Evolutionary conservation across 1,284 basidiomycete species (phyloP), one percentile per base, ranked within the genome.

Genomic region (Moesziomyces antarcticus): DNA sequence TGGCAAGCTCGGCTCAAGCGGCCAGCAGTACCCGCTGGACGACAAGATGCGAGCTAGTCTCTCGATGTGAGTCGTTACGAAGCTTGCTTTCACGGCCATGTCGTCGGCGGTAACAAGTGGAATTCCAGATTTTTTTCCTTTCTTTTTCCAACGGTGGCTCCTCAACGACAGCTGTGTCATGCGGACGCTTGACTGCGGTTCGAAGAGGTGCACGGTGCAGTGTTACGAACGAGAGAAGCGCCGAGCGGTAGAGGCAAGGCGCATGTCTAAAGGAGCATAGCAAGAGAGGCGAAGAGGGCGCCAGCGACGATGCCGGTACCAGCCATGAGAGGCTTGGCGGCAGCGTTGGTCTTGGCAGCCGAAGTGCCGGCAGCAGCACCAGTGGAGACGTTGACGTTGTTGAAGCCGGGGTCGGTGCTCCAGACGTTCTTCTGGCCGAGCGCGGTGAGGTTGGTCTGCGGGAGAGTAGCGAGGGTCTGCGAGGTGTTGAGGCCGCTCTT

Each of bases 391-490:
- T 65, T 62, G 48, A 54, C 57, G 46, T 74, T 74, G 62, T 74
- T 62, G 52, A 21, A 74, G 50, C 58, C 67, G 13, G 72, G 72
- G 60, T 74, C 58, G 30, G 67, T 58, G 51, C 48, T 50, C 63
- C 65, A 74, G 41, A 45, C n/a, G 57, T 44, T 87, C 88, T 56
- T 61, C 41, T 59, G 41, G 40, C 66, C 68, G 33, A 71, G 30
- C 9, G 70, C 77, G 35, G 79, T 82, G 37, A 79, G 46, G 63
- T 82, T 79, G 50, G 68, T 55, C 22, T 53, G 54, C 7, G 53
- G 21, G 24, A 59, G 51, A 7, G 54, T 53, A 11, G 71, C 56
- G 14, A 73, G 56, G 20, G 75, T 74, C 54, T 75, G 74, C 20
- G 77, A 70, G 54, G 67, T 75, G 73, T 81, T 71, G 52, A 68